Base-by-base conservation (phyloP, 306 rosid genomes). In the Pyrus pyrifolia region DNA sequence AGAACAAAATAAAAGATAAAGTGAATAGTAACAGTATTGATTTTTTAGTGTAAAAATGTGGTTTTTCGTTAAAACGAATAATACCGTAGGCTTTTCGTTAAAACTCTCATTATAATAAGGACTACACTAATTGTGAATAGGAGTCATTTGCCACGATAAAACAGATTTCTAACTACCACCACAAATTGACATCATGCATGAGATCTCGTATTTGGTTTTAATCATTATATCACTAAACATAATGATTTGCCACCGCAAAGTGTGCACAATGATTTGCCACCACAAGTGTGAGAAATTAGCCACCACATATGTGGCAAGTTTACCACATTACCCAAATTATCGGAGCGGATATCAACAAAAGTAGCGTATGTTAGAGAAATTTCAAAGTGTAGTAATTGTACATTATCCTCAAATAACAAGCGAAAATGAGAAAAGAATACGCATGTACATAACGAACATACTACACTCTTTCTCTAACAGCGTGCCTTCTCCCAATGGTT, bases 381-480 rank as follows among this genome's bases (percentile, higher is more conserved):
- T 53, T 53, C 8, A 6, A 6, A 2, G 59, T 53, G 11, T 19
- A 7, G 19, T 53, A 1, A 17, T 8, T 5, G 0, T 53, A 19
- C 9, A 53, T 1, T 53, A 17, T 17, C 7, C 11, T 53, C n/a
- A 6, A 21, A 19, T 8, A 53, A 53, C 7, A 53, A 53, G 9
- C 2, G 9, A 1, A 0, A 35, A 0, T 35, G 9, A 35, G 0
- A 1, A 35, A 0, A 7, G 0, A 35, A 8, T 35, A 35, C 8
- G 40, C 8, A 35, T 35, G 9, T 7, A 35, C 0, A 2, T 35
- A 35, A 35, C 40, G 2, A 35, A 35, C 40, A 35, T 35, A 35
- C 40, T 1, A 35, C 9, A 35, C 40, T 35, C 9, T 35, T 35
- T 35, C 40, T 35, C 40, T 35, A 35, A 35, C 8, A 35, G 0